Evolutionary conservation across 345 rosid species (phyloP).

Genomic region (Rhodamnia rubescens): DNA sequence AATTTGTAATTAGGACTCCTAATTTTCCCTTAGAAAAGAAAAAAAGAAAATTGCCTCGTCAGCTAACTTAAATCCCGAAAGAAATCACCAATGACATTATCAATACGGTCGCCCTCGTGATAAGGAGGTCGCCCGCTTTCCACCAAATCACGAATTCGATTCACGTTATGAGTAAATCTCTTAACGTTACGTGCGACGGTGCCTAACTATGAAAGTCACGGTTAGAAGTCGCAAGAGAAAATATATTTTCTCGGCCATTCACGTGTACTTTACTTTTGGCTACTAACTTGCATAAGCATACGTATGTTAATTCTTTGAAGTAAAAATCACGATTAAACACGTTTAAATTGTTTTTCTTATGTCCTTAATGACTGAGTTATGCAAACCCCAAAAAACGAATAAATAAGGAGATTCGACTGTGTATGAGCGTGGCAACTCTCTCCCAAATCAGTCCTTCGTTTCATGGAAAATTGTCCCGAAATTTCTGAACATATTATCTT

Average conservation of each 20-base stretch:
- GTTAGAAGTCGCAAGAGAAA: not conserved
- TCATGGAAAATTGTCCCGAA: not conserved
- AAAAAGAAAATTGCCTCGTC: not conserved
- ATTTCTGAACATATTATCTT: too few relatives aligned
- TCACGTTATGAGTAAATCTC: accelerated
- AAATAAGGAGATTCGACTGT: not conserved
- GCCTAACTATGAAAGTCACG: not conserved
- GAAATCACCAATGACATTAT: not conserved
- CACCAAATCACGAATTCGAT: not conserved
- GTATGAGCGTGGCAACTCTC: not conserved
- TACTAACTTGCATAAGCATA: too few relatives aligned
- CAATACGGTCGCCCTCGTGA: not conserved
- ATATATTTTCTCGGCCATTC: not conserved
- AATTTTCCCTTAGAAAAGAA: not conserved
- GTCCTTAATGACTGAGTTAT: not conserved
- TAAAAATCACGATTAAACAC: not conserved
- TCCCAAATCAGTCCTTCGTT: not conserved
- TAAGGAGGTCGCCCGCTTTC: not conserved
- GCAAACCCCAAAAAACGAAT: not conserved
- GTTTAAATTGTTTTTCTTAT: not conserved
- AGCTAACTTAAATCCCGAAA: not conserved
- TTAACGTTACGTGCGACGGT: too few relatives aligned
- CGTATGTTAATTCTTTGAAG: too few relatives aligned
- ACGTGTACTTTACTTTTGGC: not conserved
- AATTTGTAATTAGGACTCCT: too few relatives aligned